Conservation (phyloP, 2,329 filamentous ascomycete genomes). For the Xylaria sp. region DNA sequence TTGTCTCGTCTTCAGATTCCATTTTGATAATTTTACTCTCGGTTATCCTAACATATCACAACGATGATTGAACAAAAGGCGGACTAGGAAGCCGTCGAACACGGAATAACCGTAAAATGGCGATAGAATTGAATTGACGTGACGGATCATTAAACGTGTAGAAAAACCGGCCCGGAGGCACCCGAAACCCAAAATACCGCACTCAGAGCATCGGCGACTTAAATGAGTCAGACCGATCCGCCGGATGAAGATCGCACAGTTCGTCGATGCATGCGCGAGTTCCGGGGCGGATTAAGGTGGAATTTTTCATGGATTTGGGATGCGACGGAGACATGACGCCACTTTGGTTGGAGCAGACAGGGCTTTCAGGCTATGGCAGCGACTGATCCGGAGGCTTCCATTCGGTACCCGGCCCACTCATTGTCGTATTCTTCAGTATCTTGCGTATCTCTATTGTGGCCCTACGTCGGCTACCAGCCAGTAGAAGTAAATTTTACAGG, state of each 20-base stretch:
- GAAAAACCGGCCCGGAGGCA: not conserved
- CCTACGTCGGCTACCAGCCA: not conserved
- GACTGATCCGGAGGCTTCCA: conserved; percentile 13
- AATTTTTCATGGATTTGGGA: not conserved
- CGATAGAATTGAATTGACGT: not conserved
- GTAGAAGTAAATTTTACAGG: not conserved
- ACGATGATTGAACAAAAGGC: not conserved
- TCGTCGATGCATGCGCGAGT: not conserved
- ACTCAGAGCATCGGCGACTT: conserved; percentile 4
- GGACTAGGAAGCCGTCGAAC: not conserved
- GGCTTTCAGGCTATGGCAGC: conserved; percentile 1
- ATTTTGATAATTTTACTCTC: conserved; percentile 1
- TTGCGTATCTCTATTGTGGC: not conserved
- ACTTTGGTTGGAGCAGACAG: conserved; percentile 2
- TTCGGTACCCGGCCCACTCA: conserved; percentile 2
- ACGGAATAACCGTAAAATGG: not conserved
- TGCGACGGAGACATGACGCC: not conserved
- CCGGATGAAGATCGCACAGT: not conserved
- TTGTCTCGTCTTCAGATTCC: conserved; percentile 31
- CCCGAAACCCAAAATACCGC: not conserved
- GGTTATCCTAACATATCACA: not conserved
- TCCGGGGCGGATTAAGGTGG: conserved; percentile 4
- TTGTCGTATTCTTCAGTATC: not conserved
- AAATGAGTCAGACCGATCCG: conserved; percentile 29
- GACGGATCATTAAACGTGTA: not conserved